Percentiles rank a stretch among this genome's conserved stretches.
Conservation (phyloP, 202 grass and related monocot genomes). For the Carex arenaria region DNA sequence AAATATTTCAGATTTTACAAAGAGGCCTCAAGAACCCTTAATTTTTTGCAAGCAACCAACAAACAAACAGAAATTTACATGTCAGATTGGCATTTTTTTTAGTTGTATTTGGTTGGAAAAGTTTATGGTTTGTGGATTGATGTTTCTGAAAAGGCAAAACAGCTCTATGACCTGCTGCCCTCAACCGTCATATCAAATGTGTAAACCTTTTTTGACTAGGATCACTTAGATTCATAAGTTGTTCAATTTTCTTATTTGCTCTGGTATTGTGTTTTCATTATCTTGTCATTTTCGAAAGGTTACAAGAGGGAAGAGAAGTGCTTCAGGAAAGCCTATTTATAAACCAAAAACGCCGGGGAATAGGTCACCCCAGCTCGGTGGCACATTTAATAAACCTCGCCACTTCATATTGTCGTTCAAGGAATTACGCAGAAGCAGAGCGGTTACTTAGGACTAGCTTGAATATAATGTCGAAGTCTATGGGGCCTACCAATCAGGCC, state of each 20-base stretch:
- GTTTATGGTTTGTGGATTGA: not conserved
- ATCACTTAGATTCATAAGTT: not conserved
- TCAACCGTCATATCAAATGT: not conserved
- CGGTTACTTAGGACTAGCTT: slow-evolving; percentile 36
- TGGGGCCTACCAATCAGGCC: slow-evolving; percentile 22
- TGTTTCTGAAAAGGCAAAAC: not conserved
- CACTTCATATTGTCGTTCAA: slow-evolving; percentile 36
- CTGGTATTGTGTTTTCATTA: not conserved
- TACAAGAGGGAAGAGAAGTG: slow-evolving; percentile 39
- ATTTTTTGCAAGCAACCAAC: not conserved
- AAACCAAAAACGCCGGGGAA: slow-evolving; percentile 28
- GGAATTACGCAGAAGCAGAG: slow-evolving; percentile 35
- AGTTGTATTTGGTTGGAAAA: not conserved
- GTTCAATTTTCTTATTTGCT: not conserved
- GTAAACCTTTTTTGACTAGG: not conserved
- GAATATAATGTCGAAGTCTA: slow-evolving; percentile 30
- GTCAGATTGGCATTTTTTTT: not conserved
- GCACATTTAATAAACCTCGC: slow-evolving; percentile 34
- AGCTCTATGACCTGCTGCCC: not conserved
- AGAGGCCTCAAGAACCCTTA: not conserved
- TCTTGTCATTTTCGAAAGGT: slow-evolving; percentile 1
- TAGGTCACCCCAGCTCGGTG: slow-evolving; percentile 33
- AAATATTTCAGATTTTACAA: not conserved
- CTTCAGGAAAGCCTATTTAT: slow-evolving; percentile 38
- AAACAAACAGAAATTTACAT: not conserved